Evolutionary conservation across 768 basidiomycete species (phyloP).

Genomic region (button mushroom (Agaricus bisporus)): DNA sequence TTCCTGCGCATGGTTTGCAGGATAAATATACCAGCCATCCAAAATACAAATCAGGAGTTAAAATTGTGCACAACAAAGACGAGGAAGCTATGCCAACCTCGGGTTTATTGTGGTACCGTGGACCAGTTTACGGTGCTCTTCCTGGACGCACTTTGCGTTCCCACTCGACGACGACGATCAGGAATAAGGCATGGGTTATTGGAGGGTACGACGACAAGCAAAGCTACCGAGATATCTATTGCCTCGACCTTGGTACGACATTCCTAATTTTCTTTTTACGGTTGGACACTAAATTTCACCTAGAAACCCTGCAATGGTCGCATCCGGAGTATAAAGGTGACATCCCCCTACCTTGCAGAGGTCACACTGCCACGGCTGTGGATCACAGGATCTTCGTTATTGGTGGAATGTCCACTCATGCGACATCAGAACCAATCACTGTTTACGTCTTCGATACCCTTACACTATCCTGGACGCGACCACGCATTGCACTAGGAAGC

Average conservation of each 20-base stretch:
- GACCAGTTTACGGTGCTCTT: constrained; percentile 67
- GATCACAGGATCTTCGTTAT: constrained; percentile 77
- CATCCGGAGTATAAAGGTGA: constrained; percentile 72
- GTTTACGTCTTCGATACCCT: constrained; percentile 80
- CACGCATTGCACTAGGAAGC: constrained; percentile 30
- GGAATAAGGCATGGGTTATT: constrained; percentile 78
- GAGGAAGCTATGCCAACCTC: constrained; percentile 59
- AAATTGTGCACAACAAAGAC: constrained; percentile 56
- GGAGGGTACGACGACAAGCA: constrained; percentile 84
- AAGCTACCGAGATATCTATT: constrained; percentile 70
- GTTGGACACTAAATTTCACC: background rate
- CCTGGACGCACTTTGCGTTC: constrained; percentile 71
- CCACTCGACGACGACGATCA: constrained; percentile 82
- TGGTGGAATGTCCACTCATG: constrained; percentile 78
- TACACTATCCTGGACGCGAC: constrained; percentile 58
- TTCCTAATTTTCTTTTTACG: constrained; percentile 10
- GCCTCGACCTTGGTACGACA: constrained; percentile 70
- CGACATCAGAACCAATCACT: constrained; percentile 81
- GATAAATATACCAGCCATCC: background rate
- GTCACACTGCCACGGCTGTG: constrained; percentile 82
- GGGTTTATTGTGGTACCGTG: constrained; percentile 79
- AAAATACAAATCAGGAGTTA: constrained; percentile 9
- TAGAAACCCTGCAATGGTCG: constrained; percentile 89
- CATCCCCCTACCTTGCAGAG: constrained; percentile 74
- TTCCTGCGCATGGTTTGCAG: background rate